Evolutionary conservation across 768 basidiomycete species (phyloP).

Genomic region (Fomitopsis serialis): DNA sequence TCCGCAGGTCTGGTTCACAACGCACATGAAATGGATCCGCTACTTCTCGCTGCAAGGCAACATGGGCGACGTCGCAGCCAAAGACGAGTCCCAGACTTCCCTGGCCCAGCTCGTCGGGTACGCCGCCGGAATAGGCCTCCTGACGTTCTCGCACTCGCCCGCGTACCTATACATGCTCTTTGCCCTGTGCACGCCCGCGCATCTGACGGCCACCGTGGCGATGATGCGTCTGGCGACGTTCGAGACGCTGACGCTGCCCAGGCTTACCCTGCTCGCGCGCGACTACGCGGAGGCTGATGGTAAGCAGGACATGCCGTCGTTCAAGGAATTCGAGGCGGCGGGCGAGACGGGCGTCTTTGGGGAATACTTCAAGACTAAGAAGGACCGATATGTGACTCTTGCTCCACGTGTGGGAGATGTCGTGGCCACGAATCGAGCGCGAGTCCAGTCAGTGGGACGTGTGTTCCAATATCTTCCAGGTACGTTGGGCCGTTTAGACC

Average conservation of each 20-base stretch:
- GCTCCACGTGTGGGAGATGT: slow-evolving; percentile 19
- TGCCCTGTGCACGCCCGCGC: slow-evolving; percentile 15
- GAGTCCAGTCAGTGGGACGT: slow-evolving; percentile 16
- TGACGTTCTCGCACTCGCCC: slow-evolving; percentile 22
- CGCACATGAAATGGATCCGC: slow-evolving; percentile 25
- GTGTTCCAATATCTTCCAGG: slow-evolving; percentile 17
- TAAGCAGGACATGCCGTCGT: slow-evolving; percentile 2
- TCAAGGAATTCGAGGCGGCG: slow-evolving; percentile 13
- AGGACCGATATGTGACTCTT: slow-evolving; percentile 14
- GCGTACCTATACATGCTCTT: slow-evolving; percentile 23
- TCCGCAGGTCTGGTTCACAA: slow-evolving; percentile 22
- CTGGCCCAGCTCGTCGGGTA: slow-evolving; percentile 22
- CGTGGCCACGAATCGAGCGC: slow-evolving; percentile 7
- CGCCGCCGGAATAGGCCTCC: slow-evolving; percentile 21
- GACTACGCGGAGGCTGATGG: slow-evolving; percentile 11
- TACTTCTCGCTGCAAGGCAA: slow-evolving; percentile 23
- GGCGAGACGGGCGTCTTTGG: slow-evolving; percentile 18
- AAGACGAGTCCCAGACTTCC: slow-evolving; percentile 25
- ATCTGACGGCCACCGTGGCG: slow-evolving; percentile 16
- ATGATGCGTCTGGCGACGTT: slow-evolving; percentile 24
- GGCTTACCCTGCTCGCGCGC: slow-evolving; percentile 18
- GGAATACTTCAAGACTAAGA: slow-evolving; percentile 21
- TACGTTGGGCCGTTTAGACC: slow-evolving; percentile 5
- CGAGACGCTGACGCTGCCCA: slow-evolving; percentile 24
- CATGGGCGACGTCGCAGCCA: slow-evolving; percentile 24